A percentile compares a stretch with the other conserved stretches of the same genome.
Conservation (phyloP, 805 yeast genomes). For the Myxozyma lipomycoides region DNA sequence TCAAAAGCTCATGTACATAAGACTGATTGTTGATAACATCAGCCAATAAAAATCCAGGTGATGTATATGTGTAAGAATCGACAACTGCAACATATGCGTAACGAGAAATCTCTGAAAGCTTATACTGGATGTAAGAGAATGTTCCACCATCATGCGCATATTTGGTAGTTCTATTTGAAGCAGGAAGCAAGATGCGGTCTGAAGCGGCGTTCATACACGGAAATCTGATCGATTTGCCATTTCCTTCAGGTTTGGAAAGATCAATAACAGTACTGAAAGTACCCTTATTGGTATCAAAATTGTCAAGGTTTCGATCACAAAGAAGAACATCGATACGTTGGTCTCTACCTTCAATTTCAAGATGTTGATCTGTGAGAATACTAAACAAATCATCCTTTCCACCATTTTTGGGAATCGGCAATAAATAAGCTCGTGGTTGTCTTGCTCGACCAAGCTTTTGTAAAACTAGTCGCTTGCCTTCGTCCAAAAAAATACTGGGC, state of each 20-base stretch:
- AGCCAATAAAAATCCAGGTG: slow-evolving; percentile 32
- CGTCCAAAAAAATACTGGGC: slow-evolving; percentile 13
- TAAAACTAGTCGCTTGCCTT: slow-evolving; percentile 16
- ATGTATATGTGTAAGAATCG: slow-evolving; percentile 34
- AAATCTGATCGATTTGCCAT: not conserved
- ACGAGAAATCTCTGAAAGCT: slow-evolving; percentile 39
- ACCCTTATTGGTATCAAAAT: slow-evolving; percentile 1
- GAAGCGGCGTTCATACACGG: slow-evolving; percentile 46
- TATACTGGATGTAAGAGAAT: slow-evolving; percentile 47
- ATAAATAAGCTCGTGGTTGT: slow-evolving; percentile 20
- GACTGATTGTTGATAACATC: slow-evolving; percentile 28
- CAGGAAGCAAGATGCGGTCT: slow-evolving; percentile 49
- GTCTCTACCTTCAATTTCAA: slow-evolving; percentile 22
- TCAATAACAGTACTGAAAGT: slow-evolving; percentile 23
- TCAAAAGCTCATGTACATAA: slow-evolving; percentile 29
- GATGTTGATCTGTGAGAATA: slow-evolving; percentile 31
- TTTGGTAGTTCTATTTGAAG: slow-evolving; percentile 39
- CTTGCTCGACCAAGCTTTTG: slow-evolving; percentile 14
- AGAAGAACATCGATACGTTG: slow-evolving; percentile 31
- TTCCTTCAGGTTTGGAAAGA: slow-evolving; percentile 5
- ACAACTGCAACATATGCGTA: slow-evolving; percentile 53
- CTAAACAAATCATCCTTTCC: slow-evolving; percentile 23
- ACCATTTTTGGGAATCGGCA: slow-evolving; percentile 29
- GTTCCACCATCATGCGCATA: slow-evolving; percentile 51
- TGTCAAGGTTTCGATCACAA: slow-evolving; percentile 25